A percentile compares a stretch with the other conserved stretches of the same genome.
These are phyloP conservation scores for Leishmania tarentolae DNA, from an alignment of 208 protist species.

Conservation along the genomic window DNA sequence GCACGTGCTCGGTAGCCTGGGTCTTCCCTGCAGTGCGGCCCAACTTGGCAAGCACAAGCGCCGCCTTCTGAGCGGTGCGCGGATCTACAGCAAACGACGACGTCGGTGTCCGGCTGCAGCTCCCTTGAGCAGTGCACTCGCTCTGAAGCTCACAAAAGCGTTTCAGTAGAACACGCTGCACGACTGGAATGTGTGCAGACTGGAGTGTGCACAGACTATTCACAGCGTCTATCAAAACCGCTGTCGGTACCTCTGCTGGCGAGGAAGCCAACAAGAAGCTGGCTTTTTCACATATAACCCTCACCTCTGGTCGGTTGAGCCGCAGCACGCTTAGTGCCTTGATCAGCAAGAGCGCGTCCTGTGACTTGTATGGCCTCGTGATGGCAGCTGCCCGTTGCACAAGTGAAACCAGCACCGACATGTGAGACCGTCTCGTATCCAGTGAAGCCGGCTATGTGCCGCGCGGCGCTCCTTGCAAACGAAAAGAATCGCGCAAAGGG, in stretches of 20 bases:
- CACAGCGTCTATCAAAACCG: slow-evolving; percentile 50
- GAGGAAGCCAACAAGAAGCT: slow-evolving; percentile 58
- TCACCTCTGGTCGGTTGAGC: slow-evolving; percentile 37
- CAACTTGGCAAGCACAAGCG: slow-evolving; percentile 58
- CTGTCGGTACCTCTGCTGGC: slow-evolving; percentile 24
- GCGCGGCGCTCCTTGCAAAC: not conserved
- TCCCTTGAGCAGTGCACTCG: not conserved
- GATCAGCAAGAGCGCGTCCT: slow-evolving; percentile 63
- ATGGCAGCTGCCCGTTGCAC: slow-evolving; percentile 49
- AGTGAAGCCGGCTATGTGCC: not conserved
- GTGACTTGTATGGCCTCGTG: slow-evolving; percentile 47
- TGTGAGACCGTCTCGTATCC: not conserved
- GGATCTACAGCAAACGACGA: not conserved
- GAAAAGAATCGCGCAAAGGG: not conserved
- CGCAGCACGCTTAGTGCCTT: slow-evolving; percentile 51
- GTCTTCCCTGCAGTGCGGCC: slow-evolving; percentile 15
- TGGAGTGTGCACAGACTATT: slow-evolving; percentile 53
- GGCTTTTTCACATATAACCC: slow-evolving; percentile 55
- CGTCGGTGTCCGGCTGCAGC: not conserved
- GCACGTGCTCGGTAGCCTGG: slow-evolving; percentile 33
- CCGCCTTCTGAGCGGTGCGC: slow-evolving; percentile 60
- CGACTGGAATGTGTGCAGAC: slow-evolving; percentile 36
- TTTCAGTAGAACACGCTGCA: slow-evolving; percentile 44
- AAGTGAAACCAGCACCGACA: slow-evolving; percentile 24
- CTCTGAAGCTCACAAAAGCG: slow-evolving; percentile 51